Evolutionary conservation across 495 filamentous ascomycete genomes (phyloP).

Genomic region (Patellaria atrata): DNA sequence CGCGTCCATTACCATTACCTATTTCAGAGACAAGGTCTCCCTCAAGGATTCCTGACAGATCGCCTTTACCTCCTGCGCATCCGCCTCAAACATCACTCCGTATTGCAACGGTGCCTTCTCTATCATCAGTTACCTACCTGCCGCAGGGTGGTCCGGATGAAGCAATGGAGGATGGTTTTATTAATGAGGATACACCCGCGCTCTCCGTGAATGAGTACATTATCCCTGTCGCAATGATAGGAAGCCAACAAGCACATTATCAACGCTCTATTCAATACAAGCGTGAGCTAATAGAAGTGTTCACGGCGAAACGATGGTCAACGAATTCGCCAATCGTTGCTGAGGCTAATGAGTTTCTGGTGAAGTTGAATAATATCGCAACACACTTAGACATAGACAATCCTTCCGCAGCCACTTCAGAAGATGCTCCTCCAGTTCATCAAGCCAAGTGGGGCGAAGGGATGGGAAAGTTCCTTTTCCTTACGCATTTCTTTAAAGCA

Average conservation of each 20-base stretch:
- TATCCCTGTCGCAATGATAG: not conserved
- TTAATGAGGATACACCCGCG: not conserved
- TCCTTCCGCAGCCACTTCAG: too few relatives aligned
- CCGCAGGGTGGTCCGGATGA: not conserved
- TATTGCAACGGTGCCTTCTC: not conserved
- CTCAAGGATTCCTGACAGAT: constrained; percentile 1
- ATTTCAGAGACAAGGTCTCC: constrained; percentile 2
- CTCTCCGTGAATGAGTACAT: constrained; percentile 1
- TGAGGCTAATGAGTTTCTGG: too few relatives aligned
- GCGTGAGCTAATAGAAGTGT: not conserved
- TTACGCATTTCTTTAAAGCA: too few relatives aligned
- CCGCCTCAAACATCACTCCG: constrained; percentile 3
- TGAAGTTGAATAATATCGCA: too few relatives aligned
- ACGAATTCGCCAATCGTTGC: constrained; percentile 1
- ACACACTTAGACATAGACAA: too few relatives aligned
- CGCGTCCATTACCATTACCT: constrained; percentile 1
- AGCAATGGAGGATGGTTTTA: not conserved
- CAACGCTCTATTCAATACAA: not conserved
- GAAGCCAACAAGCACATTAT: constrained; percentile 1
- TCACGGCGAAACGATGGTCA: not conserved
- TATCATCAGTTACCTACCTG: not conserved
- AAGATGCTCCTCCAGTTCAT: too few relatives aligned
- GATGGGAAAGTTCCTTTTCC: too few relatives aligned
- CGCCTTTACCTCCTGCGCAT: constrained; percentile 1
- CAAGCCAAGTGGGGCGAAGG: too few relatives aligned